A percentile compares a stretch with the other conserved stretches of the same genome.
Evolutionary conservation across 2,329 filamentous ascomycete genomes (phyloP).

Genomic region (Fusarium lateritium): DNA sequence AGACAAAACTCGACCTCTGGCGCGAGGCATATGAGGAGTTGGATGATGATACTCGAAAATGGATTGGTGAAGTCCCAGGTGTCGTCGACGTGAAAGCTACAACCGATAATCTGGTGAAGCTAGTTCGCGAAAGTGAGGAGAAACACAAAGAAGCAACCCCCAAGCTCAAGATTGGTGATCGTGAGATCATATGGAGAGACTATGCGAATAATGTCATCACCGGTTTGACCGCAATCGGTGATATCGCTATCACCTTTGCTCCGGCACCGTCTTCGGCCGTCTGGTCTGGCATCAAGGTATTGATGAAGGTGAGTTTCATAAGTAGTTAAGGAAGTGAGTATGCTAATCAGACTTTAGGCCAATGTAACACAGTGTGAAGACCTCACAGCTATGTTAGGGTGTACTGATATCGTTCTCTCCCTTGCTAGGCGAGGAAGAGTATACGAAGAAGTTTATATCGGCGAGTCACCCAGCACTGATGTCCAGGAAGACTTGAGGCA

Average conservation of each 20-base stretch:
- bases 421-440: conserved; percentile 2
- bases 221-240: conserved; percentile 1
- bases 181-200: conserved; percentile 15
- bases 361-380: conserved; percentile 8
- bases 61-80: too few relatives aligned
- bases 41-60: too few relatives aligned
- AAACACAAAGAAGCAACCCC: not conserved
- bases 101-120: too few relatives aligned
- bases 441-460: conserved; percentile 11
- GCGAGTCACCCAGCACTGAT: not conserved
- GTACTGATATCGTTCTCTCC: conserved; percentile 4
- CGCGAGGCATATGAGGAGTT: too few relatives aligned
- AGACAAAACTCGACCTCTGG: too few relatives aligned
- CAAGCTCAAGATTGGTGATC: conserved; percentile 1
- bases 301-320: not conserved
- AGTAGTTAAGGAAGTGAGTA: not conserved
- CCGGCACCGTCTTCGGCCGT: not conserved
- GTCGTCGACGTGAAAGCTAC: too few relatives aligned
- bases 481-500: conserved; percentile 1
- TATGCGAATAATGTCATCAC: conserved; percentile 4
- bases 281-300: conserved; percentile 10
- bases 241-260: conserved; percentile 11
- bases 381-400: not conserved
- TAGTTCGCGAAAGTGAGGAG: not conserved
- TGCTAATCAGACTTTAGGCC: conserved; percentile 1